phyloP scores from a whole-genome alignment of 495 filamentous ascomycete genomes.

The Podospora conica region DNA sequence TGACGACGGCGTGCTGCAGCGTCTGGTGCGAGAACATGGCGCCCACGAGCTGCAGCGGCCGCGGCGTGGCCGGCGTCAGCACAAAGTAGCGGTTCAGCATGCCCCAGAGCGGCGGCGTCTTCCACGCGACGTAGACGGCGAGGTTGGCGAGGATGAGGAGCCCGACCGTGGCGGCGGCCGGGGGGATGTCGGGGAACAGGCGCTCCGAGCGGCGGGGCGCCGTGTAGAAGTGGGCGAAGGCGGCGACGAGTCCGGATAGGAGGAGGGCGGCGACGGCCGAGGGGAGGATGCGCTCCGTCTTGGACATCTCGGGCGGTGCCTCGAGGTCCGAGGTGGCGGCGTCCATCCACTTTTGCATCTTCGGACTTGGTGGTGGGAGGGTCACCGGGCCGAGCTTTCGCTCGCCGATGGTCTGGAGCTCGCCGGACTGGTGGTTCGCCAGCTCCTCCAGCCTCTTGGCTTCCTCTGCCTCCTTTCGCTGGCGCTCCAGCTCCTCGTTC shows the following conservation, averaged over 20 bases:
- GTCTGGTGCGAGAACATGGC: conserved; percentile 75
- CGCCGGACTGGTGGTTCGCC: conserved; percentile 37
- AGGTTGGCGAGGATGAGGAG: conserved; percentile 61
- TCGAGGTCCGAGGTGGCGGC: conserved; percentile 37
- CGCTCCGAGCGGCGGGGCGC: conserved; percentile 53
- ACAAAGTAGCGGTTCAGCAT: conserved; percentile 76
- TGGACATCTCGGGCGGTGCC: conserved; percentile 43
- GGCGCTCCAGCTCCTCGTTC: conserved; percentile 43
- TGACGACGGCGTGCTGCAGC: conserved; percentile 55
- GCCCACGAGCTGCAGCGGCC: conserved; percentile 57
- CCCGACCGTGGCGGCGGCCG: conserved; percentile 69
- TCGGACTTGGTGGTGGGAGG: conserved; percentile 18
- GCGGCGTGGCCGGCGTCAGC: conserved; percentile 61
- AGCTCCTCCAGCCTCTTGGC: conserved; percentile 32
- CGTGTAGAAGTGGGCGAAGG: conserved; percentile 55
- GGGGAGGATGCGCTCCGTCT: conserved; percentile 58
- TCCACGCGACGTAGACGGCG: conserved; percentile 58
- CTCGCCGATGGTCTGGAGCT: conserved; percentile 41
- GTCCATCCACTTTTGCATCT: conserved; percentile 31
- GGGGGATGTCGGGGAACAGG: conserved; percentile 67
- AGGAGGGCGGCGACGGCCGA: conserved; percentile 51
- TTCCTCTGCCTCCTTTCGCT: conserved; percentile 31
- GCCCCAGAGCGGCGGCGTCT: conserved; percentile 61
- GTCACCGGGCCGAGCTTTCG: conserved; percentile 22
- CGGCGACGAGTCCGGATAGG: conserved; percentile 44